These are phyloP conservation scores for Apiospora phragmitis DNA, from an alignment of 2,329 filamentous ascomycete species.

Conservation along the genomic window DNA sequence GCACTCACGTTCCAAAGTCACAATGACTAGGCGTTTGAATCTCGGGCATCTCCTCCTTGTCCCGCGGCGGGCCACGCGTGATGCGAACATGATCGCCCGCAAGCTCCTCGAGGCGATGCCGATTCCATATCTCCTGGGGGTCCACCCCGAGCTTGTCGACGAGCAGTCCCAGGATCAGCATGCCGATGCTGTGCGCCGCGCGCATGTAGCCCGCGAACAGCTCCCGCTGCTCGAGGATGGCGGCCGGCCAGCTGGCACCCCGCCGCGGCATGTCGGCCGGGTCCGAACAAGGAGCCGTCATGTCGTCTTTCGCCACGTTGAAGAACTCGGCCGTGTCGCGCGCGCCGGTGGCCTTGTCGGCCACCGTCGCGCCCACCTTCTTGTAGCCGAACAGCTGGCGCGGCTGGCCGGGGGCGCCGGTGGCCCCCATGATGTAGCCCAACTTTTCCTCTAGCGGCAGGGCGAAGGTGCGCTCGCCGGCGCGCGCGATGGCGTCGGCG, in stretches of 20 bases:
- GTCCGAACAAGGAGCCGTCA: constrained; percentile 19
- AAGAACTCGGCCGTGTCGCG: constrained; percentile 36
- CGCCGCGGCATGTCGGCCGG: constrained; percentile 22
- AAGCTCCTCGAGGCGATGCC: constrained; percentile 30
- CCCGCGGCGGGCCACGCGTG: constrained; percentile 30
- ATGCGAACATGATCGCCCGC: constrained; percentile 35
- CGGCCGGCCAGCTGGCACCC: constrained; percentile 25
- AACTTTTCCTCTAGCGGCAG: constrained; percentile 31
- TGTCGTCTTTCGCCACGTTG: constrained; percentile 35
- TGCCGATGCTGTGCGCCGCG: constrained; percentile 29
- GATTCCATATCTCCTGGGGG: constrained; percentile 23
- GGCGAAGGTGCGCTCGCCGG: constrained; percentile 28
- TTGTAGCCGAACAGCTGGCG: constrained; percentile 35
- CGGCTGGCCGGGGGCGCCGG: constrained; percentile 14
- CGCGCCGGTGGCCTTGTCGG: constrained; percentile 26
- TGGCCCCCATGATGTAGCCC: constrained; percentile 16
- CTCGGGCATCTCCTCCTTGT: constrained; percentile 30
- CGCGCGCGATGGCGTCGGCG: constrained; percentile 23
- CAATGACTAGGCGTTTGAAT: constrained; percentile 36
- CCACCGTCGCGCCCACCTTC: constrained; percentile 27
- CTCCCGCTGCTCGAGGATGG: constrained; percentile 22
- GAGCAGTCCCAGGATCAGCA: constrained; percentile 29
- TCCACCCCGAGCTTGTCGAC: constrained; percentile 29
- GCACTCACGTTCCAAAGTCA: constrained; percentile 37
- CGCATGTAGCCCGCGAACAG: constrained; percentile 29